Conservation (phyloP, 305 asterid genomes). For the Fraxinus albicans region DNA sequence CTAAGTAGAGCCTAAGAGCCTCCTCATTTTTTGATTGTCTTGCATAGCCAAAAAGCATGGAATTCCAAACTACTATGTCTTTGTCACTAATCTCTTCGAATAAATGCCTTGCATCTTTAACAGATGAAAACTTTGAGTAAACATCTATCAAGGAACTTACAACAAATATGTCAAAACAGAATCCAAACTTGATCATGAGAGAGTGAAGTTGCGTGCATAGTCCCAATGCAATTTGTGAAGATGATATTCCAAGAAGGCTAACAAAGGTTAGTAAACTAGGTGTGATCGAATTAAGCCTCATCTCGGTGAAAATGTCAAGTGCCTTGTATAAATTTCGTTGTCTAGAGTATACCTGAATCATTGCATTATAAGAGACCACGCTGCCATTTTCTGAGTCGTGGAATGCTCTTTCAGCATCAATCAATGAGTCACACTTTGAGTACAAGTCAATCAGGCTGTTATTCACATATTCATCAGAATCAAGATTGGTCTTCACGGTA, state of each 20-base stretch:
- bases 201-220: slow-evolving; percentile 36
- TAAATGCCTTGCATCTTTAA: slow-evolving; percentile 34
- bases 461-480: slow-evolving; percentile 37
- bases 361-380: slow-evolving; percentile 34
- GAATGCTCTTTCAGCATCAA: slow-evolving; percentile 35
- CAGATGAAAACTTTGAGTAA: slow-evolving; percentile 34
- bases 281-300: slow-evolving; percentile 33
- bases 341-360: slow-evolving; percentile 43
- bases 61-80: slow-evolving; percentile 49
- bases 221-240: slow-evolving; percentile 26
- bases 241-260: slow-evolving; percentile 43
- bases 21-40: slow-evolving; percentile 34
- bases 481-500: slow-evolving; percentile 34
- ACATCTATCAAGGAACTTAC: slow-evolving; percentile 44
- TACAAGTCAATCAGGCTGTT: slow-evolving; percentile 49
- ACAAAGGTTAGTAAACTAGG: slow-evolving; percentile 39
- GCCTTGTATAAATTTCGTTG: slow-evolving; percentile 30
- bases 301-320: slow-evolving; percentile 34
- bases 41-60: slow-evolving; percentile 41
- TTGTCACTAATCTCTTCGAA: slow-evolving; percentile 38
- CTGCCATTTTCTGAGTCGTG: slow-evolving; percentile 11
- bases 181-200: slow-evolving; percentile 38
- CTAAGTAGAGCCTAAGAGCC: slow-evolving; percentile 35
- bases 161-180: slow-evolving; percentile 30
- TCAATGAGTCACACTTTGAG: slow-evolving; percentile 35